A percentile compares a stretch with the other conserved stretches of the same genome.
Conservation (phyloP, 306 rosid genomes). For the Morella rubra region DNA sequence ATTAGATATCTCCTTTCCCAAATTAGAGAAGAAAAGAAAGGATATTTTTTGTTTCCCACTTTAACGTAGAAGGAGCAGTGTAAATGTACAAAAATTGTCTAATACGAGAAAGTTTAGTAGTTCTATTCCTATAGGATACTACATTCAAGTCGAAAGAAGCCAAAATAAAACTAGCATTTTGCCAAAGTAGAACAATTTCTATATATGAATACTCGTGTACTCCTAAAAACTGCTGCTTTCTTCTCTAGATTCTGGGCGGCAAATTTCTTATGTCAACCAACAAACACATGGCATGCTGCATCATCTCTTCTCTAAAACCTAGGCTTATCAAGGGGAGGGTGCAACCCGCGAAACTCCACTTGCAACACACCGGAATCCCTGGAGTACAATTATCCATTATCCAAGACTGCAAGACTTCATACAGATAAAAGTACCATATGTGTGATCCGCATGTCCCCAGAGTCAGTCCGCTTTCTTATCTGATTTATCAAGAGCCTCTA, state of each 20-base stretch:
- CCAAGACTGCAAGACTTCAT: background rate
- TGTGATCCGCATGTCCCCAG: slow-evolving; percentile 28
- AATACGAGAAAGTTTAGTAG: background rate
- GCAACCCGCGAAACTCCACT: background rate
- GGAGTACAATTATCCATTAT: background rate
- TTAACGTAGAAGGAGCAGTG: too few relatives aligned
- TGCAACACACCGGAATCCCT: background rate
- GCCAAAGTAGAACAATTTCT: background rate
- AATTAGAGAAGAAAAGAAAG: too few relatives aligned
- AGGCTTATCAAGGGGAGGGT: background rate
- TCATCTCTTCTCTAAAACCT: background rate
- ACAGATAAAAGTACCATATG: slow-evolving; percentile 18
- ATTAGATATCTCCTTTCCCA: too few relatives aligned
- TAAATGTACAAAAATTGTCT: too few relatives aligned
- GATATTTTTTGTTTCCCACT: too few relatives aligned
- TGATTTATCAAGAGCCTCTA: slow-evolving; percentile 66
- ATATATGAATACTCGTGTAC: background rate
- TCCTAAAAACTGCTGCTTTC: background rate
- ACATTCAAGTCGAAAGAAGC: background rate
- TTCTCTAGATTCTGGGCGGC: background rate
- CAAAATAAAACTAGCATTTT: background rate
- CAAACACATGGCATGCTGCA: background rate
- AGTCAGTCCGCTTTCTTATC: slow-evolving; percentile 68
- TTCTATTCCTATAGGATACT: background rate
- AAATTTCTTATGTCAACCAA: background rate